phyloP scores from a whole-genome alignment of 2,329 filamentous ascomycete species.

The Ophiostoma himal-ulmi region DNA sequence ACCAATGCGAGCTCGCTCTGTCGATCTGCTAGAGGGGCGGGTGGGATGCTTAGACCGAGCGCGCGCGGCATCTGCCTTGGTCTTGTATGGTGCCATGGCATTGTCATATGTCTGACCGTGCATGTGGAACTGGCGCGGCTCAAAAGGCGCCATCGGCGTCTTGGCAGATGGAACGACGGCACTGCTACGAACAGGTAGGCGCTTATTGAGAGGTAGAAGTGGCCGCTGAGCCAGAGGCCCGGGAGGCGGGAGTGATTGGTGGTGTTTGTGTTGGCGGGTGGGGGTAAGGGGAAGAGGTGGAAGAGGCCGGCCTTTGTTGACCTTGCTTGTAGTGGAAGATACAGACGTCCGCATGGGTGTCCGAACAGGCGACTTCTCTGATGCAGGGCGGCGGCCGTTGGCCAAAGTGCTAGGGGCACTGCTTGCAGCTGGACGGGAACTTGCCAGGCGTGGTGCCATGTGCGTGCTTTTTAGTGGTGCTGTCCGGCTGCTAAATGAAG shows the following conservation, averaged over 20 bases:
- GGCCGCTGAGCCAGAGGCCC: constrained; percentile 15
- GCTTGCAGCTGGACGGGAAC: background rate
- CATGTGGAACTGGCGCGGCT: constrained; percentile 15
- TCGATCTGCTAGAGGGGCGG: background rate
- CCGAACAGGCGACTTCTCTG: background rate
- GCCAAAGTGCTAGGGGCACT: background rate
- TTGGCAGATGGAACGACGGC: background rate
- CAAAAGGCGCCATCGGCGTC: background rate
- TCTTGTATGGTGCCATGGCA: background rate
- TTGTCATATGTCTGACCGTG: constrained; percentile 15
- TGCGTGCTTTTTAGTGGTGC: background rate
- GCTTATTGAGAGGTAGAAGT: background rate
- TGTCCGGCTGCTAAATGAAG: background rate
- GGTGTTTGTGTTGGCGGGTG: background rate
- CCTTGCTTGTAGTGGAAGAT: background rate
- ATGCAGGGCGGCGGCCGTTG: background rate
- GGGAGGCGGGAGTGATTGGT: background rate
- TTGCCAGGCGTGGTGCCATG: background rate
- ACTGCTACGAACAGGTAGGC: background rate
- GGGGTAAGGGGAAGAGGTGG: constrained; percentile 6
- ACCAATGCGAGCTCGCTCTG: background rate
- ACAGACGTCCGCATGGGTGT: background rate
- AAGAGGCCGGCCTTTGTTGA: background rate
- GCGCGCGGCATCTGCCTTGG: background rate
- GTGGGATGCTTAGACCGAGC: background rate